phyloP scores from a whole-genome alignment of 139 green algal genomes.

The Tetraselmis chui region DNA sequence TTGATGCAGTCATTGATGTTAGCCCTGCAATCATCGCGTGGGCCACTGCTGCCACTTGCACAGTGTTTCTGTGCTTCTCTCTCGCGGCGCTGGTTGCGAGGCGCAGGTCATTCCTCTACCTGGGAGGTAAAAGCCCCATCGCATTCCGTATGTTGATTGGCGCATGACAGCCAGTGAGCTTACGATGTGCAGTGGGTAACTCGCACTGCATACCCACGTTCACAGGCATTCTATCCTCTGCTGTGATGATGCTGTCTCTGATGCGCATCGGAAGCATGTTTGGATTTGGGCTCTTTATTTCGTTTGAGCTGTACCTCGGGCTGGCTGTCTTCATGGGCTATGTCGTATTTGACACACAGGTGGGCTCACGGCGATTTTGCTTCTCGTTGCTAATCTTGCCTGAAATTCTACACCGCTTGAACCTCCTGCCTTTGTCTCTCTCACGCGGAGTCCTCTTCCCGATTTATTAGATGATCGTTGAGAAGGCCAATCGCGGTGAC shows the following conservation, averaged over 20 bases:
- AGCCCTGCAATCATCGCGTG: constrained; percentile 32
- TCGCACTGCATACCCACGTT: no score
- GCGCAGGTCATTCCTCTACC: constrained; percentile 49
- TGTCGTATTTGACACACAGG: constrained; percentile 69
- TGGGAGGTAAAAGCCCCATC: constrained; percentile 46
- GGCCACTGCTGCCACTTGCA: constrained; percentile 34
- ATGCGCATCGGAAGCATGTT: constrained; percentile 48
- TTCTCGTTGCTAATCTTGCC: not conserved
- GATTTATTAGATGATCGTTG: constrained; percentile 44
- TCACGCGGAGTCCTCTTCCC: no score
- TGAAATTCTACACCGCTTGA: not conserved
- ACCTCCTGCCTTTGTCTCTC: no score
- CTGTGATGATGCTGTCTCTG: constrained; percentile 26
- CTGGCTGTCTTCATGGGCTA: constrained; percentile 62
- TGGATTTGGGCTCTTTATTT: constrained; percentile 25
- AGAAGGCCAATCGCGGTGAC: constrained; percentile 24
- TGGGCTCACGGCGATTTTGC: not conserved
- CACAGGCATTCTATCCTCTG: constrained; percentile 24
- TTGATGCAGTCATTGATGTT: not conserved
- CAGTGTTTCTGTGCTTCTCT: constrained; percentile 64
- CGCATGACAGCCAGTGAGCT: no score
- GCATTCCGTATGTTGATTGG: no score
- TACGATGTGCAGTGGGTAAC: no score
- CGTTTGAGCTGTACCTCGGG: constrained; percentile 55
- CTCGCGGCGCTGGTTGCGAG: constrained; percentile 46